Conservation (phyloP, 192 early-diverging fungal species). For the Backusella morwellensis region DNA sequence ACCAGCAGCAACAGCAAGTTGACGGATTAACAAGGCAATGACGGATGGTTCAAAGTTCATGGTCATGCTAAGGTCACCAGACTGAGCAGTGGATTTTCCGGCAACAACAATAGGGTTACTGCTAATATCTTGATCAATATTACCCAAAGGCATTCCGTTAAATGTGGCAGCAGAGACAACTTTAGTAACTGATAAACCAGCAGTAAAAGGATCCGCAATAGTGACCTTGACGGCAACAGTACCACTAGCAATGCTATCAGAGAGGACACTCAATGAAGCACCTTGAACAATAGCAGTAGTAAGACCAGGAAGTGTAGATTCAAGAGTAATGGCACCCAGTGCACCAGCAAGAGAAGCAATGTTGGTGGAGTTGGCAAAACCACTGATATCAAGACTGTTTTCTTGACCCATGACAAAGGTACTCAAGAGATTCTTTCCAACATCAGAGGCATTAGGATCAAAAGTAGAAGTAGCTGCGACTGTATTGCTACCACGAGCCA, state of each 20-base stretch:
- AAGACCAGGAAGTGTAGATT: constrained; percentile 47
- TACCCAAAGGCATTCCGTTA: constrained; percentile 39
- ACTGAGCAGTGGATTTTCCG: constrained; percentile 39
- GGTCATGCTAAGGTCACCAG: constrained; percentile 32
- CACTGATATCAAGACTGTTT: constrained; percentile 38
- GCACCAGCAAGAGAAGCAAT: constrained; percentile 48
- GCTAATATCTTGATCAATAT: constrained; percentile 46
- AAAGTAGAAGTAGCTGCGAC: constrained; percentile 42
- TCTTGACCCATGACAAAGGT: constrained; percentile 48
- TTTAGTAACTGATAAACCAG: constrained; percentile 44
- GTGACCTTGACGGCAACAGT: constrained; percentile 45
- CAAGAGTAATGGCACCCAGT: constrained; percentile 39
- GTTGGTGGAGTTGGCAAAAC: constrained; percentile 38
- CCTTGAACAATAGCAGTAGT: constrained; percentile 40
- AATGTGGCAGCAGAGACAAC: constrained; percentile 45
- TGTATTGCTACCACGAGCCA: constrained; percentile 43
- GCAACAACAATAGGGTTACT: constrained; percentile 36
- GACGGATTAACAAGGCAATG: constrained; percentile 42
- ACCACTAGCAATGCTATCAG: constrained; percentile 39
- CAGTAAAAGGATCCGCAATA: constrained; percentile 53
- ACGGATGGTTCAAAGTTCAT: constrained; percentile 54
- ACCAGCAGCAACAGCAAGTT: constrained; percentile 40
- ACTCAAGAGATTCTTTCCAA: constrained; percentile 46
- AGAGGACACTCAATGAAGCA: constrained; percentile 39
- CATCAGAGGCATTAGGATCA: constrained; percentile 41